phyloP scores from a whole-genome alignment of 1,284 basidiomycete genomes.

The Moesziomyces parantarcticus region DNA sequence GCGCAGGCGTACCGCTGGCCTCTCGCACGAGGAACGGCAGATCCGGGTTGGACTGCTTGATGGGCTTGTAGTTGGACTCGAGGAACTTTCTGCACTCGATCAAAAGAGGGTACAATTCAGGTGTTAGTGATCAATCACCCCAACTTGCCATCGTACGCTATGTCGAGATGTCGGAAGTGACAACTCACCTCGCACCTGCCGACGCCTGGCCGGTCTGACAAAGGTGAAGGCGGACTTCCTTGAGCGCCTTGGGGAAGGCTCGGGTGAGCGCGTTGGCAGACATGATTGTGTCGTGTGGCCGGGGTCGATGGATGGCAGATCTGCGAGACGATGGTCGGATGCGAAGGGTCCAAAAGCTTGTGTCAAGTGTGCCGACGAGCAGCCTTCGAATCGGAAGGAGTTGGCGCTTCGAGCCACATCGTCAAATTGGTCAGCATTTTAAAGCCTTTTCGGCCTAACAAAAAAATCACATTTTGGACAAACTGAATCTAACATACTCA shows the following conservation, averaged over 20 bases:
- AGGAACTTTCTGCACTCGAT: conserved; percentile 59
- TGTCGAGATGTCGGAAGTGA: no score
- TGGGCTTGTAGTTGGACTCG: conserved; percentile 58
- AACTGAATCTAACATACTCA: conserved; percentile 3
- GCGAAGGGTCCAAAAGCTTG: no score
- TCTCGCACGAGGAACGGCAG: conserved; percentile 66
- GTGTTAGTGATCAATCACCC: no score
- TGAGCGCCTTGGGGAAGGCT: conserved; percentile 62
- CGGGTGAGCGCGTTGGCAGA: conserved; percentile 56
- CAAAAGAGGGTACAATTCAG: no score
- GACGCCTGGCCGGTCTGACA: conserved; percentile 63
- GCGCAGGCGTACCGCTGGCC: conserved; percentile 61
- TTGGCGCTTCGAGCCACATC: not conserved
- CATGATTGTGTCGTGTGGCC: conserved; percentile 34
- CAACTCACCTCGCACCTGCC: conserved; percentile 64
- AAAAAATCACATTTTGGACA: not conserved
- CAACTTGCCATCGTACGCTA: no score
- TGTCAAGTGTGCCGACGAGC: no score
- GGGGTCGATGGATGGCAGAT: conserved; percentile 12
- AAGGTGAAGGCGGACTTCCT: conserved; percentile 65
- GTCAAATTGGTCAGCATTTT: conserved; percentile 31
- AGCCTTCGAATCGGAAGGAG: no score
- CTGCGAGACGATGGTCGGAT: no score
- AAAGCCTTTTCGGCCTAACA: not conserved
- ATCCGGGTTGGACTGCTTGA: conserved; percentile 66